A percentile compares a stretch with the other conserved stretches of the same genome.
Conservation (phyloP, 2,329 filamentous ascomycete species). For the Fusarium pseudocircinatum region DNA sequence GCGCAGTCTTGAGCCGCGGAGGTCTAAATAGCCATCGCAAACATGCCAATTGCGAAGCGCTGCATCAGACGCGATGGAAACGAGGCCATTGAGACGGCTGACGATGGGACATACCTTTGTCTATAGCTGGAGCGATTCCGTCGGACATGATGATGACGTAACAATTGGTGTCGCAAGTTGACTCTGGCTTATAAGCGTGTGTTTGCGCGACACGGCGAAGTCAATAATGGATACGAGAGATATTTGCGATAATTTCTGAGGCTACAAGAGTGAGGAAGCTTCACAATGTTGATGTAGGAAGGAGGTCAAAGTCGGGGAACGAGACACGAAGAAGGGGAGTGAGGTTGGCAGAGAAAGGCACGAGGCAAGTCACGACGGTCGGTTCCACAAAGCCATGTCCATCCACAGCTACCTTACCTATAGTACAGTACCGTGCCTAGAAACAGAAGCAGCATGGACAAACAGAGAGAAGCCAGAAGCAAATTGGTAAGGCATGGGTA, state of each 20-base stretch:
- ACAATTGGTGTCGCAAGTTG: slow-evolving; percentile 35
- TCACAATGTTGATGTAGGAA: slow-evolving; percentile 29
- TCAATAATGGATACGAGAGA: slow-evolving; percentile 7
- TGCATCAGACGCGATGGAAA: background rate
- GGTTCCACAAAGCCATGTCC: slow-evolving; percentile 41
- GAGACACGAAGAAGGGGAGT: slow-evolving; percentile 34
- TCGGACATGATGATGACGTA: slow-evolving; percentile 51
- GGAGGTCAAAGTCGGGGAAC: slow-evolving; percentile 35
- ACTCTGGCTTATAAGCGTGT: slow-evolving; percentile 27
- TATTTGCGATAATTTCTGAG: slow-evolving; percentile 15
- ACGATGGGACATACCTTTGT: slow-evolving; percentile 47
- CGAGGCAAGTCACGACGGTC: slow-evolving; percentile 47
- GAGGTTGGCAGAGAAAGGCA: slow-evolving; percentile 39
- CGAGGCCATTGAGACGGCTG: slow-evolving; percentile 17
- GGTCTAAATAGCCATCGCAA: background rate
- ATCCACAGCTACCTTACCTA: background rate
- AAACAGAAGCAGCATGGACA: background rate
- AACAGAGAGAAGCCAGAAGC: slow-evolving; percentile 14
- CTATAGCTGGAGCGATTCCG: slow-evolving; percentile 48
- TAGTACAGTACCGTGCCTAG: background rate
- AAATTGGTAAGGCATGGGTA: slow-evolving; percentile 27
- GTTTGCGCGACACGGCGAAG: slow-evolving; percentile 15
- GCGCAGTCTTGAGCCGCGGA: background rate
- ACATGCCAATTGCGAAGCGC: slow-evolving; percentile 28
- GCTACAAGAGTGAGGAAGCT: slow-evolving; percentile 8